Percentiles rank a stretch among this genome's conserved stretches.
These are phyloP conservation scores for Psilocybe cyanescens DNA, from an alignment of 768 basidiomycete species.

Conservation along the genomic window DNA sequence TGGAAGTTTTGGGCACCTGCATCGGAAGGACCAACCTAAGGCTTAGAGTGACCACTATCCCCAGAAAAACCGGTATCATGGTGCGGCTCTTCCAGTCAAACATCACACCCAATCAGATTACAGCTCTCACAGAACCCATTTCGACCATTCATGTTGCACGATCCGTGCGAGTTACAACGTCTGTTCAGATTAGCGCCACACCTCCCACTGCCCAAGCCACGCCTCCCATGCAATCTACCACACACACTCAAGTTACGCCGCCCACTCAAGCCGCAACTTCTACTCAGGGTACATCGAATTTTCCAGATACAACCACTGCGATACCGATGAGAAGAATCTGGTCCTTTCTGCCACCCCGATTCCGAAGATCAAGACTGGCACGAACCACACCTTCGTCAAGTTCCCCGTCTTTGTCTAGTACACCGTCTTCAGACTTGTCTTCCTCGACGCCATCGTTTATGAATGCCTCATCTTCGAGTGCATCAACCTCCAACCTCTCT, in stretches of 20 bases:
- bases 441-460: not conserved
- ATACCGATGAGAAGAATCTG: not conserved
- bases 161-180: too few relatives aligned
- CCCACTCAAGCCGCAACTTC: not conserved
- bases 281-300: not conserved
- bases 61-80: not conserved
- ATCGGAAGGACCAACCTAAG: not conserved
- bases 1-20: conserved; percentile 1
- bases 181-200: too few relatives aligned
- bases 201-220: too few relatives aligned
- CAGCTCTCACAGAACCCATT: not conserved
- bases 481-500: too few relatives aligned
- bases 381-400: not conserved
- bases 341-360: not conserved
- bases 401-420: not conserved
- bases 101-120: not conserved
- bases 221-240: too few relatives aligned
- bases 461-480: too few relatives aligned
- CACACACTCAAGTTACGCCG: not conserved
- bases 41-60: not conserved
- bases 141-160: not conserved
- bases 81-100: not conserved
- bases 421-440: not conserved
- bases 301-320: not conserved
- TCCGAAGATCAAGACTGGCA: not conserved